These are phyloP conservation scores for Yamadazyma sp. DNA, from an alignment of 1,139 yeast species.

Conservation along the genomic window DNA sequence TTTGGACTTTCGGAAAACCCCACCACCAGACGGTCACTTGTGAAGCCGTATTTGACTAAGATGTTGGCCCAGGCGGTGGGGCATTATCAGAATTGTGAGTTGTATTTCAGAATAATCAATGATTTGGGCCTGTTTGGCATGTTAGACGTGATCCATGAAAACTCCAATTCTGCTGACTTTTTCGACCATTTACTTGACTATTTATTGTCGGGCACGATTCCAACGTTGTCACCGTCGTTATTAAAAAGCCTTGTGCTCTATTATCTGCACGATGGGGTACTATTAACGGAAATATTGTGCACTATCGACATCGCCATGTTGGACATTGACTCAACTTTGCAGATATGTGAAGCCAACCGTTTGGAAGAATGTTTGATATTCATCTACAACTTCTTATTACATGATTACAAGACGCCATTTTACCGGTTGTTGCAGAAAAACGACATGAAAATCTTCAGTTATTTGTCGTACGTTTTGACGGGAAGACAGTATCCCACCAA, in stretches of 20 bases:
- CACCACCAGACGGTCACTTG: constrained; percentile 44
- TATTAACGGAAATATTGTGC: constrained; percentile 66
- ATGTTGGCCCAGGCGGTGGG: constrained; percentile 54
- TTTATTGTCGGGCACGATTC: constrained; percentile 47
- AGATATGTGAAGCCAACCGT: constrained; percentile 45
- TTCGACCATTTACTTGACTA: constrained; percentile 53
- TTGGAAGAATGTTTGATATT: constrained; percentile 63
- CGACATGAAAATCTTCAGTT: constrained; percentile 49
- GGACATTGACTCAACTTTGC: constrained; percentile 71
- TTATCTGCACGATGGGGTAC: constrained; percentile 44
- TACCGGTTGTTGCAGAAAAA: constrained; percentile 44
- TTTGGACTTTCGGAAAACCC: constrained; percentile 55
- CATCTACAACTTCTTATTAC: constrained; percentile 64
- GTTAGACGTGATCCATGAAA: constrained; percentile 56
- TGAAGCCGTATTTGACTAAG: constrained; percentile 56
- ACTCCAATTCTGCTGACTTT: constrained; percentile 37
- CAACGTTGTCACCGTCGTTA: constrained; percentile 57
- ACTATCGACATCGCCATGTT: constrained; percentile 61
- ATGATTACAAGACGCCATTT: constrained; percentile 70
- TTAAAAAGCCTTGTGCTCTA: constrained; percentile 58
- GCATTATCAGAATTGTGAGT: constrained; percentile 21
- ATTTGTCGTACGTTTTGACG: constrained; percentile 66
- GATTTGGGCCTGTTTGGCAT: constrained; percentile 18
- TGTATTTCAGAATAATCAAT: constrained; percentile 22
- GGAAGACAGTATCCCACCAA: constrained; percentile 82